phyloP scores from a whole-genome alignment of 495 filamentous ascomycete genomes.

The Physcia stellaris region DNA sequence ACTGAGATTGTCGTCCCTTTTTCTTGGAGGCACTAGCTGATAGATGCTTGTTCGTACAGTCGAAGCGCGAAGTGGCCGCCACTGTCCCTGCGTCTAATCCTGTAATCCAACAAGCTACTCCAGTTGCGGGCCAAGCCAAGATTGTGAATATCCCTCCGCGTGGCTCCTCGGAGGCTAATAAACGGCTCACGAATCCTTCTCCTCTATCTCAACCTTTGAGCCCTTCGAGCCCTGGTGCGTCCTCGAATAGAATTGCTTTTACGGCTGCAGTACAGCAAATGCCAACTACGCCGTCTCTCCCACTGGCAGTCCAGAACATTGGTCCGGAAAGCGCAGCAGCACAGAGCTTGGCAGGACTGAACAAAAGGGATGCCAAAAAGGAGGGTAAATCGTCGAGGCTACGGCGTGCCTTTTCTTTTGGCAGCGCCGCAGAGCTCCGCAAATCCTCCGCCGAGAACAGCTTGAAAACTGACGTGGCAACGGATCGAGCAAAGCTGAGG shows the following conservation, averaged over 20 bases:
- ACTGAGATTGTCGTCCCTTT: too few relatives aligned
- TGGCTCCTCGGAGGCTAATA: slow-evolving; percentile 56
- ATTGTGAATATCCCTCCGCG: slow-evolving; percentile 51
- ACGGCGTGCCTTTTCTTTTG: slow-evolving; percentile 90
- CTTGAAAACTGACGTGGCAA: slow-evolving; percentile 32
- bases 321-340: slow-evolving; percentile 57
- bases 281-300: slow-evolving; percentile 13
- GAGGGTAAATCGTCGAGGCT: slow-evolving; percentile 82
- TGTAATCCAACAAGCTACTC: slow-evolving; percentile 12
- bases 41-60: slow-evolving; percentile 3
- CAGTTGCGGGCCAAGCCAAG: slow-evolving; percentile 35
- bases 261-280: slow-evolving; percentile 12
- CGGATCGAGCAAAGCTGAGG: slow-evolving; percentile 49
- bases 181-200: slow-evolving; percentile 64
- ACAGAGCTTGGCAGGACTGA: slow-evolving; percentile 66
- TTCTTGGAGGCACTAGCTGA: too few relatives aligned
- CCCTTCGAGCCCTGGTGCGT: slow-evolving; percentile 36
- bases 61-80: slow-evolving; percentile 12
- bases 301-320: too few relatives aligned
- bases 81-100: slow-evolving; percentile 3
- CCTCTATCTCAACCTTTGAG: slow-evolving; percentile 75
- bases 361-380: slow-evolving; percentile 55
- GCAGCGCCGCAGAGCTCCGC: slow-evolving; percentile 83
- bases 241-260: slow-evolving; percentile 16
- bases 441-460: slow-evolving; percentile 58